Evolutionary conservation across 139 green algal species (phyloP).

Genomic region (Ostreobium quekettii): DNA sequence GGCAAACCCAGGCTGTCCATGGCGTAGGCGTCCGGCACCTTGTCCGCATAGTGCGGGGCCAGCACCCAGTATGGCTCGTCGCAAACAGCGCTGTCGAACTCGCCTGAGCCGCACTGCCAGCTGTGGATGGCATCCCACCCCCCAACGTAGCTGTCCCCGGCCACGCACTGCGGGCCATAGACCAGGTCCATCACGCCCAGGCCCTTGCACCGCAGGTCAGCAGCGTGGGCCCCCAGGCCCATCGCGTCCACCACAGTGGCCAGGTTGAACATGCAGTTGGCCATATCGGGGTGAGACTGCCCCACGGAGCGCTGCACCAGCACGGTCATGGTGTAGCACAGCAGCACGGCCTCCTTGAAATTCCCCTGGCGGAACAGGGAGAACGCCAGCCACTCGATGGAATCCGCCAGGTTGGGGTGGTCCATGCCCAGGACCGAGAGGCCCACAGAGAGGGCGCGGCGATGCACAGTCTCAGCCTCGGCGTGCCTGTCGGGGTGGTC

Average conservation of each 20-base stretch:
- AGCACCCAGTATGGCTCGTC: too few relatives aligned
- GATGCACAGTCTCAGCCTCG: conserved; percentile 13
- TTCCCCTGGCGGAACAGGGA: conserved; percentile 10
- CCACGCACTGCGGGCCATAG: too few relatives aligned
- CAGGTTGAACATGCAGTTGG: conserved; percentile 18
- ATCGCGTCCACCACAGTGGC: conserved; percentile 18
- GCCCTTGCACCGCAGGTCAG: conserved; percentile 7
- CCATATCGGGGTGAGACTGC: conserved; percentile 4
- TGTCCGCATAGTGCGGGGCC: too few relatives aligned
- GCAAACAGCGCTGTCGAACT: too few relatives aligned
- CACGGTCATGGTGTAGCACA: conserved; percentile 19
- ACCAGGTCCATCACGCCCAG: background rate
- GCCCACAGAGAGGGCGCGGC: conserved; percentile 7
- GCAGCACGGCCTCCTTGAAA: conserved; percentile 18
- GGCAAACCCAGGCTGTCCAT: too few relatives aligned
- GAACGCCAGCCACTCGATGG: conserved; percentile 17
- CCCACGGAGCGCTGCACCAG: conserved; percentile 8
- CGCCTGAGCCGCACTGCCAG: too few relatives aligned
- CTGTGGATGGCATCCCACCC: too few relatives aligned
- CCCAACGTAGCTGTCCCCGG: too few relatives aligned
- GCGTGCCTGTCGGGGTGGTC: background rate
- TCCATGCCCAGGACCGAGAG: conserved; percentile 2
- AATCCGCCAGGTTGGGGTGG: conserved; percentile 12
- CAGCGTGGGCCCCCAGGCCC: conserved; percentile 6
- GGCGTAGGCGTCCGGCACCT: too few relatives aligned